phyloP scores from a whole-genome alignment of 2,329 filamentous ascomycete species.

The Hymenoscyphus infarciens region DNA sequence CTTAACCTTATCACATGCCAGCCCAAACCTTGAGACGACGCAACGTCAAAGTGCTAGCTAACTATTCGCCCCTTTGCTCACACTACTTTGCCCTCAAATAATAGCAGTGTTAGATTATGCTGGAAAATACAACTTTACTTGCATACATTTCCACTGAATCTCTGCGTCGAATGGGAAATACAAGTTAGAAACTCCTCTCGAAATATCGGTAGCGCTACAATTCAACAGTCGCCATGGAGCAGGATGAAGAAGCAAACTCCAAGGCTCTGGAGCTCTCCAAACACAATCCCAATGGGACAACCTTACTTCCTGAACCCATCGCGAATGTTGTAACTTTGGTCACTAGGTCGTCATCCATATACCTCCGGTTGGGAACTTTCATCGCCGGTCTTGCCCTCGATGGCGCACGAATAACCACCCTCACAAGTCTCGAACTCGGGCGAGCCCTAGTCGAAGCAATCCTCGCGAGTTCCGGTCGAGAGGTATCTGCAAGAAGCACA shows the following conservation, averaged over 20 bases:
- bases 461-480: conserved; percentile 35
- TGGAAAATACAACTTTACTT: conserved; percentile 2
- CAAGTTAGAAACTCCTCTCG: background rate
- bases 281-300: conserved; percentile 34
- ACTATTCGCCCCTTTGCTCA: conserved; percentile 10
- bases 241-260: conserved; percentile 25
- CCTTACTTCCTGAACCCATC: conserved; percentile 54
- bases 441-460: conserved; percentile 39
- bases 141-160: conserved; percentile 1
- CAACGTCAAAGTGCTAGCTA: conserved; percentile 11
- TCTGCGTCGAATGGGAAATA: conserved; percentile 5
- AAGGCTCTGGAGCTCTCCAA: conserved; percentile 5
- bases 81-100: conserved; percentile 8
- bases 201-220: background rate
- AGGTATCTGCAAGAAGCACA: conserved; percentile 9
- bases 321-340: conserved; percentile 59
- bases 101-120: conserved; percentile 3
- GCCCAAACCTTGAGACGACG: background rate
- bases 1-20: conserved; percentile 2
- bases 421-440: conserved; percentile 38
- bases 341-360: conserved; percentile 55
- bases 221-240: conserved; percentile 25
- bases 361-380: conserved; percentile 38
- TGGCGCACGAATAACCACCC: conserved; percentile 37
- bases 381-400: conserved; percentile 38